phyloP scores from a whole-genome alignment of 805 yeast genomes.

The Myxozyma vanderwaltii region DNA sequence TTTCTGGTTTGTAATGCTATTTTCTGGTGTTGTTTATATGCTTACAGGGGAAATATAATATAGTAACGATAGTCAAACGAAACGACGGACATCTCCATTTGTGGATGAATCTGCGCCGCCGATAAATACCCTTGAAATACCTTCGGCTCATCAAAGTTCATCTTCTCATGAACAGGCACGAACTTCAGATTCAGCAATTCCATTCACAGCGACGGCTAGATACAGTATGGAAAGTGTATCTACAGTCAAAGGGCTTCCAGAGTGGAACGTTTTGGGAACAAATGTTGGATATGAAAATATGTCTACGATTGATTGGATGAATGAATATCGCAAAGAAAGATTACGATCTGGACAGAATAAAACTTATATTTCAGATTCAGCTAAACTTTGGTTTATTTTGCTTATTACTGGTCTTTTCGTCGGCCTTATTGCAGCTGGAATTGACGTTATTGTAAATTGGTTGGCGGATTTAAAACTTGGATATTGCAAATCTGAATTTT shows the following conservation, averaged over 20 bases:
- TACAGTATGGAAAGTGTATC: conserved; percentile 22
- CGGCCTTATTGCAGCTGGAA: conserved; percentile 76
- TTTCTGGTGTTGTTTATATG: not conserved
- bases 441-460: conserved; percentile 81
- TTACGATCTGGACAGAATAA: conserved; percentile 12
- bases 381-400: conserved; percentile 67
- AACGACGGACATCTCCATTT: not conserved
- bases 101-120: not conserved
- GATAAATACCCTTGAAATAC: not conserved
- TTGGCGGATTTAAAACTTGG: conserved; percentile 75
- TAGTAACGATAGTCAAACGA: conserved; percentile 6
- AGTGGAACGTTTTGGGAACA: conserved; percentile 17
- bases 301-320: conserved; percentile 42
- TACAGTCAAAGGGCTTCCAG: conserved; percentile 15
- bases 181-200: not conserved
- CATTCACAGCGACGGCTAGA: conserved; percentile 13
- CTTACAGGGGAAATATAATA: no score
- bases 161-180: not conserved
- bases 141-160: not conserved
- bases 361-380: conserved; percentile 32
- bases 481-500: conserved; percentile 62
- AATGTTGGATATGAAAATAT: conserved; percentile 30
- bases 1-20: not conserved
- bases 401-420: conserved; percentile 69
- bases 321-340: conserved; percentile 41